Percentiles rank a stretch among this genome's conserved stretches.
phyloP scores from a whole-genome alignment of 257 asterid species.

The Solanum bulbocastanum region DNA sequence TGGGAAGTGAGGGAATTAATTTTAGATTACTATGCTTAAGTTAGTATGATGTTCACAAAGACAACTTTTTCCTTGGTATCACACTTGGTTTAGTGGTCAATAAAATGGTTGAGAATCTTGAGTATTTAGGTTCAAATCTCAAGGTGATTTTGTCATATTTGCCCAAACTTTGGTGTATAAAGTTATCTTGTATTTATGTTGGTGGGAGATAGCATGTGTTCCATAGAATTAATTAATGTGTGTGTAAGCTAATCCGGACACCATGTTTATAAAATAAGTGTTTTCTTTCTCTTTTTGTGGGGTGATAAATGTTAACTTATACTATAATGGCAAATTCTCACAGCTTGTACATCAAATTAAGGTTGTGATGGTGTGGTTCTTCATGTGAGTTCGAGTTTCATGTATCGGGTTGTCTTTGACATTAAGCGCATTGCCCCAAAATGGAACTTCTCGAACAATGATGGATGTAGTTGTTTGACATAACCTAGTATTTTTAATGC shows the following conservation, averaged over 20 bases:
- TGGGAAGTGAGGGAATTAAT: neutral
- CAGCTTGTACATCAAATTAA: neutral
- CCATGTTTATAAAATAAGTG: neutral
- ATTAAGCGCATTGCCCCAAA: fast-evolving
- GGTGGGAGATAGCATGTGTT: neutral
- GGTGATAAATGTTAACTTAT: neutral
- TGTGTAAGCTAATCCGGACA: neutral
- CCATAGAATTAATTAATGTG: neutral
- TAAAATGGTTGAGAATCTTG: neutral
- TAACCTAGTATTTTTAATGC: neutral
- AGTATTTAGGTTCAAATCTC: neutral
- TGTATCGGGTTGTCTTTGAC: neutral
- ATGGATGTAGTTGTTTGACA: neutral
- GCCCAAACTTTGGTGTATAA: neutral
- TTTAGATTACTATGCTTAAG: neutral
- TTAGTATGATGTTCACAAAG: neutral
- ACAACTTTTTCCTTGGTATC: neutral
- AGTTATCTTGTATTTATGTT: neutral
- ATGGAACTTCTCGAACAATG: fast-evolving
- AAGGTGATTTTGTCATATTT: neutral
- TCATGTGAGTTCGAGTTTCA: neutral
- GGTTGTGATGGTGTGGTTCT: neutral
- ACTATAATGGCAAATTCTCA: neutral
- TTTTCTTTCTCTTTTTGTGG: neutral
- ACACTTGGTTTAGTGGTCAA: neutral